These are phyloP conservation scores for Karstenula rhodostoma DNA, from an alignment of 2,329 filamentous ascomycete genomes.

Conservation along the genomic window DNA sequence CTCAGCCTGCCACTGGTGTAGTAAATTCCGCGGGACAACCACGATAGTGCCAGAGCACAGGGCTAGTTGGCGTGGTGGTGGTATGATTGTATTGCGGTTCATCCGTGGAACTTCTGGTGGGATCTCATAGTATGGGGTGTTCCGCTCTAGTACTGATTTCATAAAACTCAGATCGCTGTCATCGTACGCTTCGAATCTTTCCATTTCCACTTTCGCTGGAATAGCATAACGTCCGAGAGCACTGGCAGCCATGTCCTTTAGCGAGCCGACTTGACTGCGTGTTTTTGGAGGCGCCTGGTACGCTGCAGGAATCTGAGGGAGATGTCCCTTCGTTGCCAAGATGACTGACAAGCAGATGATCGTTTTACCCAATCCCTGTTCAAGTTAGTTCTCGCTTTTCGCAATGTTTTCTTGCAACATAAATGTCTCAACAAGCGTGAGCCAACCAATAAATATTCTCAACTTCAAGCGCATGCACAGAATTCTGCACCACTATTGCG, in stretches of 20 bases:
- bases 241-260: conserved; percentile 80
- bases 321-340: conserved; percentile 75
- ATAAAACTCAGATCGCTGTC: conserved; percentile 53
- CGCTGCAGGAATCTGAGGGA: conserved; percentile 70
- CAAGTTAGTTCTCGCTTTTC: not conserved
- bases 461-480: too few species aligned
- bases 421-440: not conserved
- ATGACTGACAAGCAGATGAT: conserved; percentile 79
- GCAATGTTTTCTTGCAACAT: not conserved
- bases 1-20: conserved; percentile 84
- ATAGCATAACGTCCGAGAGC: conserved; percentile 71
- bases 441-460: too few species aligned
- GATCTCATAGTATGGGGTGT: conserved; percentile 52
- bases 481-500: not conserved
- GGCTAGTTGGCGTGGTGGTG: conserved; percentile 61
- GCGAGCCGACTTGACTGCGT: conserved; percentile 63
- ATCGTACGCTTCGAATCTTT: conserved; percentile 57
- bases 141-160: conserved; percentile 41
- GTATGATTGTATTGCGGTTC: conserved; percentile 52
- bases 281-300: conserved; percentile 58
- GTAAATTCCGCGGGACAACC: conserved; percentile 82
- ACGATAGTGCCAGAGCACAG: conserved; percentile 77
- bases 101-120: conserved; percentile 49
- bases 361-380: conserved; percentile 75
- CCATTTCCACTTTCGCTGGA: conserved; percentile 74